phyloP scores from a whole-genome alignment of 1,284 basidiomycete genomes.

The Cutaneotrichosporon spelunceum region DNA sequence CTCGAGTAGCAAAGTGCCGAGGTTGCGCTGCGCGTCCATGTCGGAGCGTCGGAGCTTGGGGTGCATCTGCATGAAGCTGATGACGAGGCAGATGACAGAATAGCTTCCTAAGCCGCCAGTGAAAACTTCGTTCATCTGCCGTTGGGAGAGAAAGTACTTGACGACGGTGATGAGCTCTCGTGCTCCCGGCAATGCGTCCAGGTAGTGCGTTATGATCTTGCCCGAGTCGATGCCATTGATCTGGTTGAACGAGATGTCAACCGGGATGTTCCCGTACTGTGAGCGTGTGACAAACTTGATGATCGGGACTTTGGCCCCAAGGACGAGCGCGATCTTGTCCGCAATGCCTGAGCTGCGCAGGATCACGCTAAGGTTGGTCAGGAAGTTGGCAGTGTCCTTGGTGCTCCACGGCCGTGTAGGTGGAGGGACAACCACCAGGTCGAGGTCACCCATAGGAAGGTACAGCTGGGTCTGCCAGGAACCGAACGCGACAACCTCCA shows the following conservation, averaged over 20 bases:
- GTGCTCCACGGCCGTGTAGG: constrained; percentile 46
- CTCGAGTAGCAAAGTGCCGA: constrained; percentile 89
- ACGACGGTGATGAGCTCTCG: constrained; percentile 59
- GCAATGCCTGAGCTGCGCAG: constrained; percentile 55
- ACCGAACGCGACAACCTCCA: constrained; percentile 81
- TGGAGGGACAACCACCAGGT: constrained; percentile 54
- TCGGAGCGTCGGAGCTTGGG: constrained; percentile 86
- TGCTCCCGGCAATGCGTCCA: constrained; percentile 70
- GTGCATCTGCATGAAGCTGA: constrained; percentile 95
- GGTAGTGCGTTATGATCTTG: constrained; percentile 74
- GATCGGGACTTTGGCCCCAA: constrained; percentile 87
- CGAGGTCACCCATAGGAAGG: constrained; percentile 74
- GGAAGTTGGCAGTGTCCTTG: constrained; percentile 44
- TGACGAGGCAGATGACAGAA: constrained; percentile 85
- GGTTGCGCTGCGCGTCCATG: constrained; percentile 79
- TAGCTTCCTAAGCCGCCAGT: constrained; percentile 93
- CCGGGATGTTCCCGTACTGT: constrained; percentile 64
- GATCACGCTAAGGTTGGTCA: constrained; percentile 52
- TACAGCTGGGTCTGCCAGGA: constrained; percentile 93
- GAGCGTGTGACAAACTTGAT: constrained; percentile 80
- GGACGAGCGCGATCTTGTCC: constrained; percentile 70
- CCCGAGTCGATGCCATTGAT: constrained; percentile 77
- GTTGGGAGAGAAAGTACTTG: constrained; percentile 84
- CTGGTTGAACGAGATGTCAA: constrained; percentile 90
- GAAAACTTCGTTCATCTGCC: constrained; percentile 95